Conservation (phyloP, 2,329 filamentous ascomycete species). For the Colletotrichum melonis region DNA sequence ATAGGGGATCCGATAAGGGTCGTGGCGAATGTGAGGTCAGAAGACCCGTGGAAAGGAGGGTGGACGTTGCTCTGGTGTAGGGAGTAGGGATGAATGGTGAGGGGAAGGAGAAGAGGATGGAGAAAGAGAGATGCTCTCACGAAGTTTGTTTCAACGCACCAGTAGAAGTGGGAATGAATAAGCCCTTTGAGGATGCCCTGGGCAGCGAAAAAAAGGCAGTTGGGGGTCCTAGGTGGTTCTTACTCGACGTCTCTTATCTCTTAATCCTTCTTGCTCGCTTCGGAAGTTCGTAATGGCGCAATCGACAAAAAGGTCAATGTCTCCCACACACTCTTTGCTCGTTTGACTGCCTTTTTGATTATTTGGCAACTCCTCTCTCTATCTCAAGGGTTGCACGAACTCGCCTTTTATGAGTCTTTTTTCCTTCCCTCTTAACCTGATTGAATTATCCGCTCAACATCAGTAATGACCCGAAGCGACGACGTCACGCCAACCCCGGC, state of each 20-base stretch:
- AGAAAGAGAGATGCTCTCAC: slow-evolving; percentile 22
- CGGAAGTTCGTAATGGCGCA: not conserved
- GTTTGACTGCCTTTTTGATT: not conserved
- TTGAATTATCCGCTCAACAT: not conserved
- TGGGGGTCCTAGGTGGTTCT: not conserved
- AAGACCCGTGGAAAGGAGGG: slow-evolving; percentile 3
- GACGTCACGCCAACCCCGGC: slow-evolving; percentile 35
- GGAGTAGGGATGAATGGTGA: not conserved
- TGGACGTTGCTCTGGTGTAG: not conserved
- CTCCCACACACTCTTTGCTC: not conserved
- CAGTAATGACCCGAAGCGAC: slow-evolving; percentile 21
- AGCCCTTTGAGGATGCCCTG: not conserved
- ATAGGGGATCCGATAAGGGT: not conserved
- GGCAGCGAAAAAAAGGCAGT: slow-evolving; percentile 3
- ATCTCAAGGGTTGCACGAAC: not conserved
- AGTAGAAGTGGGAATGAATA: slow-evolving; percentile 12
- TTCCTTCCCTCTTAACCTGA: not conserved
- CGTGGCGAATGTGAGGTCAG: not conserved
- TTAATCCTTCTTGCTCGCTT: not conserved
- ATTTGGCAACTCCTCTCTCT: not conserved
- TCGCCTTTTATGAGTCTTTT: not conserved
- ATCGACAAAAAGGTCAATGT: not conserved
- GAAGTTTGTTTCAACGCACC: slow-evolving; percentile 28
- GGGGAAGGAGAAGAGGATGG: not conserved
- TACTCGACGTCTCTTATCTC: not conserved